Conservation (phyloP, 495 filamentous ascomycete genomes). For the Ascodesmis nigricans region DNA sequence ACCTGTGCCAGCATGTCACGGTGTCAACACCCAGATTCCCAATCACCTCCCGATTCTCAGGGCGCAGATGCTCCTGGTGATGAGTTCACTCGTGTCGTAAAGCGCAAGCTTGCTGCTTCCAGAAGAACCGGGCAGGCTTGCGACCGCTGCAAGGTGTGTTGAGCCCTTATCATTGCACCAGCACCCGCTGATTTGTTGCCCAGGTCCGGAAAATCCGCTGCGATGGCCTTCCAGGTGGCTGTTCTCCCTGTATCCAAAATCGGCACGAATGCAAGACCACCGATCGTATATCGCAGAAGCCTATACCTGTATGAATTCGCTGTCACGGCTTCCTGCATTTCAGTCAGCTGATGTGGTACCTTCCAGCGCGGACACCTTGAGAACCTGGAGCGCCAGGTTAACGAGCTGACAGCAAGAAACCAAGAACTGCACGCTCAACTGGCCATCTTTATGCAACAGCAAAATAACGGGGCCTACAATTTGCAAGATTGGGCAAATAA, state of each 20-base stretch:
- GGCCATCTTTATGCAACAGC: no score
- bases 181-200: background rate
- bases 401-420: slow-evolving; percentile 34
- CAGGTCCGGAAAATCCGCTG: slow-evolving; percentile 71
- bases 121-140: slow-evolving; percentile 68
- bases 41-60: no score
- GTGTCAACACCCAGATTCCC: no score
- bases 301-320: slow-evolving; percentile 27
- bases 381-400: slow-evolving; percentile 36
- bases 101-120: slow-evolving; percentile 38
- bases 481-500: no score
- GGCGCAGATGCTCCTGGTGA: slow-evolving; percentile 27
- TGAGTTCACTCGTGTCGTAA: slow-evolving; percentile 46
- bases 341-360: slow-evolving; percentile 1
- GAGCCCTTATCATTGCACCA: slow-evolving; percentile 1
- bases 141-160: slow-evolving; percentile 55
- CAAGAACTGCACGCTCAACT: slow-evolving; percentile 26
- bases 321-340: no score
- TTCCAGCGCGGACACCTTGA: slow-evolving; percentile 44
- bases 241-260: slow-evolving; percentile 49
- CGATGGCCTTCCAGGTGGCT: slow-evolving; percentile 49
- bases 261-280: slow-evolving; percentile 57
- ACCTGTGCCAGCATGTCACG: no score
- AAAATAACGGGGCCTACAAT: no score
- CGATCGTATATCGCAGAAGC: slow-evolving; percentile 67